These are phyloP conservation scores for Candida gorgasii DNA, from an alignment of 805 yeast genomes.

Conservation along the genomic window DNA sequence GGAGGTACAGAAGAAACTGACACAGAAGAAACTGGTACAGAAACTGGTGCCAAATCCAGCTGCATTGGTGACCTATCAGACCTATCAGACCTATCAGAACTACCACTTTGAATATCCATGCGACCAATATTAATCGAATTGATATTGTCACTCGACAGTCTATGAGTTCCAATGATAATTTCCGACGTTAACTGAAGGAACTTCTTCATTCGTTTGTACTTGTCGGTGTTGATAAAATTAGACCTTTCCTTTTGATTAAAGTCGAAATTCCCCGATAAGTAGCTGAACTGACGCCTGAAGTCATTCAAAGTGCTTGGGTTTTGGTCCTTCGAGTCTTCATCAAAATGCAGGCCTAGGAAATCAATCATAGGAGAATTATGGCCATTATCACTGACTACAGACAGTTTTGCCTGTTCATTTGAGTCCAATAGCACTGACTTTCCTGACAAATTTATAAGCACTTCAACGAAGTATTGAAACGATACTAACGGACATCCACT, in stretches of 20 bases:
- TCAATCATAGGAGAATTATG: slow-evolving; percentile 17
- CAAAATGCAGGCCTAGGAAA: slow-evolving; percentile 5
- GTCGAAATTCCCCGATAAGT: slow-evolving; percentile 18
- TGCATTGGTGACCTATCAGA: slow-evolving; percentile 9
- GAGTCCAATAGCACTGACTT: slow-evolving; percentile 41
- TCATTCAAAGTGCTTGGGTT: slow-evolving; percentile 11
- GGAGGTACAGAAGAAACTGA: slow-evolving; percentile 10
- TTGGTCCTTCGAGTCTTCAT: neutral
- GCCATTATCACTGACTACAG: slow-evolving; percentile 12
- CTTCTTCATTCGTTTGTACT: slow-evolving; percentile 70
- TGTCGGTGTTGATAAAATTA: slow-evolving; percentile 74
- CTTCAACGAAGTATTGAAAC: slow-evolving; percentile 84
- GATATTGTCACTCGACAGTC: slow-evolving; percentile 32
- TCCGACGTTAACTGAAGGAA: slow-evolving; percentile 82
- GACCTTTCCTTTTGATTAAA: slow-evolving; percentile 33
- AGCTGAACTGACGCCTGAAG: slow-evolving; percentile 28
- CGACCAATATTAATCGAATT: slow-evolving; percentile 3
- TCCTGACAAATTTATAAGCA: slow-evolving; percentile 75
- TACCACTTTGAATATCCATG: slow-evolving; percentile 2
- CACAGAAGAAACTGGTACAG: neutral
- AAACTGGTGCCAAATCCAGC: too few relatives aligned
- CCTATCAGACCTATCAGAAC: neutral
- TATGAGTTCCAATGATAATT: slow-evolving; percentile 75
- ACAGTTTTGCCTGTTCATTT: slow-evolving; percentile 13
- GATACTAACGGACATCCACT: slow-evolving; percentile 68